A percentile compares a stretch with the other conserved stretches of the same genome.
Evolutionary conservation across 768 basidiomycete genomes (phyloP).

Genomic region (Tulasnella calospora): DNA sequence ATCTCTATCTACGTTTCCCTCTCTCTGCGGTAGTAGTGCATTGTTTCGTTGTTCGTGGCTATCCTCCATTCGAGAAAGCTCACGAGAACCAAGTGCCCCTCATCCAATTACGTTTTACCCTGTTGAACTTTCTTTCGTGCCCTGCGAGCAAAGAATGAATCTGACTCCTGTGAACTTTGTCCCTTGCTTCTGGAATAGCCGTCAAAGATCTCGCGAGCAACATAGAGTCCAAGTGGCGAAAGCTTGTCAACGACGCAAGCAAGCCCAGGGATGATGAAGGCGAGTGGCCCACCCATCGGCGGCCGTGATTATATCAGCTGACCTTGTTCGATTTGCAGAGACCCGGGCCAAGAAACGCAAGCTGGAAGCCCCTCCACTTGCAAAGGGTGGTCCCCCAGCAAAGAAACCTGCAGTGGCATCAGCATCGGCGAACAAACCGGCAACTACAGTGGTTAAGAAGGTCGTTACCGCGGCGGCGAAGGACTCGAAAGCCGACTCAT

Average conservation of each 20-base stretch:
- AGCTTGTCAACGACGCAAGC: constrained; percentile 42
- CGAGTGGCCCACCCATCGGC: background rate
- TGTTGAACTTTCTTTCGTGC: constrained; percentile 8
- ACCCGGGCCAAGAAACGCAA: constrained; percentile 63
- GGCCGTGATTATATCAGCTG: background rate
- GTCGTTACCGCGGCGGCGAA: constrained; percentile 47
- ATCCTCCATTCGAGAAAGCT: background rate
- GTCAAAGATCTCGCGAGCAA: constrained; percentile 91
- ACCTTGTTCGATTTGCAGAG: constrained; percentile 7
- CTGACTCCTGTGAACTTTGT: constrained; percentile 47
- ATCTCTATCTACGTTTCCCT: background rate
- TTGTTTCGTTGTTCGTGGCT: background rate
- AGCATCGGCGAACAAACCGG: constrained; percentile 14
- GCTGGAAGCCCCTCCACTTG: constrained; percentile 48
- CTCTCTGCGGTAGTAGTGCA: background rate
- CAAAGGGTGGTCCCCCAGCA: constrained; percentile 48
- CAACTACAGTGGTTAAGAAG: constrained; percentile 41
- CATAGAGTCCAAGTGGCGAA: constrained; percentile 78
- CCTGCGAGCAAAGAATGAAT: constrained; percentile 24
- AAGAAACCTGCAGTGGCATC: constrained; percentile 54
- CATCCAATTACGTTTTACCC: background rate
- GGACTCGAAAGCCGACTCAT: constrained; percentile 78
- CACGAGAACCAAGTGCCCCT: background rate
- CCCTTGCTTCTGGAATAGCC: constrained; percentile 53
- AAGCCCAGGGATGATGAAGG: constrained; percentile 37